These are phyloP conservation scores for Pyrenula aspistea DNA, from an alignment of 495 filamentous ascomycete species.

Conservation along the genomic window DNA sequence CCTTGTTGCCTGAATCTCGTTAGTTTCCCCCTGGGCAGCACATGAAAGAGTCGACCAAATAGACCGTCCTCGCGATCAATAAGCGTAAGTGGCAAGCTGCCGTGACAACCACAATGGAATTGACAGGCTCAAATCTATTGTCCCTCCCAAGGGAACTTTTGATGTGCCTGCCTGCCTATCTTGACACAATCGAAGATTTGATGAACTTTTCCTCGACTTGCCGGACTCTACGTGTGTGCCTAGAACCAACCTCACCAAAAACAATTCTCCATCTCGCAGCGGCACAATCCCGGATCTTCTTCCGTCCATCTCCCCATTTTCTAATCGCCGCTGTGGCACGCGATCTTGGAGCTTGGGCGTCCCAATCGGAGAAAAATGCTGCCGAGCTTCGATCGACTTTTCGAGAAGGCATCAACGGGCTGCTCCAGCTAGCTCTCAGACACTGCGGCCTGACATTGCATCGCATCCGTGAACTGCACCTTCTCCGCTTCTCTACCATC, in stretches of 20 bases:
- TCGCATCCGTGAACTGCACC: conserved; percentile 20
- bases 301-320: conserved; percentile 23
- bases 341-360: conserved; percentile 22
- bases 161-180: conserved; percentile 15
- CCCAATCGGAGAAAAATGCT: conserved; percentile 12
- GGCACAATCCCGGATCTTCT: conserved; percentile 18
- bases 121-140: no score
- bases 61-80: no score
- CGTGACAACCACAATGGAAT: no score
- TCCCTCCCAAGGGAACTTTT: conserved; percentile 22
- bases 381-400: conserved; percentile 11
- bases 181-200: conserved; percentile 24
- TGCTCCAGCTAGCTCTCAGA: conserved; percentile 20
- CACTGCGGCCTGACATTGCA: conserved; percentile 19
- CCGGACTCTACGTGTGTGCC: conserved; percentile 7
- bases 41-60: no score
- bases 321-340: conserved; percentile 20
- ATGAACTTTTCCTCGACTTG: conserved; percentile 21
- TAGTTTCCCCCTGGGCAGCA: no score
- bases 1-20: no score
- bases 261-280: conserved; percentile 20
- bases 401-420: conserved; percentile 13
- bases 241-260: conserved; percentile 3
- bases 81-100: no score
- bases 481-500: conserved; percentile 17